Evolutionary conservation across 2,329 filamentous ascomycete genomes (phyloP), one percentile per base, ranked within the genome.

Genomic region (Diaporthe velutina): DNA sequence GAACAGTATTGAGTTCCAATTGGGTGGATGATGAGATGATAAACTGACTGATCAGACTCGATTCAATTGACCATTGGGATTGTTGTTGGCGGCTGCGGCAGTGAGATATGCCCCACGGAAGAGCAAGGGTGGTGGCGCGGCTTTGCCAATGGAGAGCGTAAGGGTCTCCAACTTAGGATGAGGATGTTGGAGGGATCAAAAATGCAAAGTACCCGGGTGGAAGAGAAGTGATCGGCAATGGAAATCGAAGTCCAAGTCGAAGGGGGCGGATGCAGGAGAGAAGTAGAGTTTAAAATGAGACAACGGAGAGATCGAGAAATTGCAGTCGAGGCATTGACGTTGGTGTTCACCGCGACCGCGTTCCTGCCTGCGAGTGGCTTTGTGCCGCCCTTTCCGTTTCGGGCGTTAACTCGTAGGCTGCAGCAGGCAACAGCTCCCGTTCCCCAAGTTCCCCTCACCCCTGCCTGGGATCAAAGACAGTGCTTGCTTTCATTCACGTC

Each of bases 401-500:
- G n/a, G 57, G 70, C 28, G 12, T 9, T 45, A 30, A 52, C 13
- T 30, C 35, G 25, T 30, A 72, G 70, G 70, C 70, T 72, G 45
- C 70, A 64, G n/a, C 57, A 72, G 70, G 70, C 70, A 72, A 42
- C 70, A 72, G 48, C 45, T 57, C 67, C 38, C 22, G 9, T 17
- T 30, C 6, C 52, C 48, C 4, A 15, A 2, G n/a, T n/a, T n/a
- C 54, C 38, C 67, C 52, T 58, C 52, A 45, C 38, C 38, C 50
- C 28, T 70, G 52, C 67, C 35, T 48, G 38, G 50, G 40, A 13
- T 48, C 25, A 30, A 25, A n/a, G 12, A 38, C 28, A n/a, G 25
- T 10, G 35, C 52, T 57, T 13, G n/a, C 38, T 19, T 48, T 19
- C 22, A 9, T 22, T 68, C 64, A 25, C 45, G 64, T 54, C 64